Base-by-base conservation (phyloP, 2,329 filamentous ascomycete genomes). In the Oidium heveae region DNA sequence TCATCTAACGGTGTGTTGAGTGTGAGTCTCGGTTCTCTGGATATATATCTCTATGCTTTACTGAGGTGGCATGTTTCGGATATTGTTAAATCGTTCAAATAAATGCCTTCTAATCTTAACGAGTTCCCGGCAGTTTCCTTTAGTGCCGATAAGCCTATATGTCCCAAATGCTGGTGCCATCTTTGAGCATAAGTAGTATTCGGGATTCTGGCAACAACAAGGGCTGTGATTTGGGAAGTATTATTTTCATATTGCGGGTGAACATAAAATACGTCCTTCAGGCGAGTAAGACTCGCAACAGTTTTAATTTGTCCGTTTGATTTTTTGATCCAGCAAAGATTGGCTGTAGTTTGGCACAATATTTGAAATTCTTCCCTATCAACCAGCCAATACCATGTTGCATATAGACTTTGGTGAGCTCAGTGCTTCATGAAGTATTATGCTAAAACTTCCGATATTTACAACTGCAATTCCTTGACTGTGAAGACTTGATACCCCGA, bases 31-130 rank as follows among this genome's bases (percentile, higher is more conserved):
- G 8, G 47, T 18, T 13, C n/a, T 20, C 47, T 10, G 1, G 47
- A 13, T 13, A 51, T 10, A 51, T 13, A 18, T 4, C 28, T 10
- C n/a, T 51, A 15, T 34, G 47, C 24, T 34, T 51, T 51, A n/a
- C 47, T 51, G n/a, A 51, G 47, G 9, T 51, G 47, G 32, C 47
- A 51, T n/a, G 47, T 18, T 34, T 51, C 32, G n/a, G 24, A 51
- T n/a, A 18, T 10, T 13, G 47, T 18, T 13, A 51, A 18, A 10
- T 51, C 47, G 32, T 18, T 51, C 10, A 18, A 10, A 5, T 51
- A 24, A 47, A 47, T 8, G 22, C 44, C 44, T 8, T 32, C 44
- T 10, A 47, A 98, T 1, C 28, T 28, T 34, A 34, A 34, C 16
- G 24, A 9, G 18, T n/a, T 18, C 10, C 1, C 1, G 13, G 13